Conservation (phyloP, 2,329 filamentous ascomycete genomes). For the Xylaria sp. region DNA sequence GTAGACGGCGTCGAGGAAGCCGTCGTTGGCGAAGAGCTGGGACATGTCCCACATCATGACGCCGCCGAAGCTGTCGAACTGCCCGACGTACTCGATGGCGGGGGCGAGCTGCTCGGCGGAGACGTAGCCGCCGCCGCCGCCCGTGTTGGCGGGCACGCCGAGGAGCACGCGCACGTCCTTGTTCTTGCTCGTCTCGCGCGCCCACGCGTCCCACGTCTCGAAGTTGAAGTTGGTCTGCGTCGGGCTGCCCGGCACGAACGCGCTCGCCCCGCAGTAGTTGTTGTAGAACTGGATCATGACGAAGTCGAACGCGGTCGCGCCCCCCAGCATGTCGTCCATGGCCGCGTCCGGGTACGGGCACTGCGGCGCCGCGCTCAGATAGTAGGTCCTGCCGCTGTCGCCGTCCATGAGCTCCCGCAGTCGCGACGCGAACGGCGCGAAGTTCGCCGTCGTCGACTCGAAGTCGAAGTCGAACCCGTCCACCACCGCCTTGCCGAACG, state of each 20-base stretch:
- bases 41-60: slow-evolving; percentile 72
- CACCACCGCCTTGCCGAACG: slow-evolving; percentile 66
- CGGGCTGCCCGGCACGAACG: slow-evolving; percentile 48
- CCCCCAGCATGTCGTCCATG: slow-evolving; percentile 58
- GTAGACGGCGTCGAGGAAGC: slow-evolving; percentile 54
- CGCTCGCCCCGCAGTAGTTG: slow-evolving; percentile 64
- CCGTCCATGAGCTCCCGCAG: slow-evolving; percentile 60
- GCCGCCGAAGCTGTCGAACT: slow-evolving; percentile 64
- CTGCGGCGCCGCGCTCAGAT: slow-evolving; percentile 68
- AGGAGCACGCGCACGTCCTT: slow-evolving; percentile 62
- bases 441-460: slow-evolving; percentile 62
- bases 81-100: slow-evolving; percentile 56
- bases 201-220: slow-evolving; percentile 67
- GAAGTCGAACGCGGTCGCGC: slow-evolving; percentile 59
- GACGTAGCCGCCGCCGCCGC: slow-evolving; percentile 60
- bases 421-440: slow-evolving; percentile 61
- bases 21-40: slow-evolving; percentile 60
- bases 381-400: slow-evolving; percentile 55
- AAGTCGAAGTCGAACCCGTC: slow-evolving; percentile 82
- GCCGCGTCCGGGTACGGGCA: slow-evolving; percentile 67
- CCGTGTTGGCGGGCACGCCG: slow-evolving; percentile 59
- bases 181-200: slow-evolving; percentile 59
- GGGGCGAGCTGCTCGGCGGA: slow-evolving; percentile 47
- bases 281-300: slow-evolving; percentile 71
- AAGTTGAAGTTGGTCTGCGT: slow-evolving; percentile 63